phyloP scores from a whole-genome alignment of 805 yeast genomes.

The Cyberlindnera galapagoensis region DNA sequence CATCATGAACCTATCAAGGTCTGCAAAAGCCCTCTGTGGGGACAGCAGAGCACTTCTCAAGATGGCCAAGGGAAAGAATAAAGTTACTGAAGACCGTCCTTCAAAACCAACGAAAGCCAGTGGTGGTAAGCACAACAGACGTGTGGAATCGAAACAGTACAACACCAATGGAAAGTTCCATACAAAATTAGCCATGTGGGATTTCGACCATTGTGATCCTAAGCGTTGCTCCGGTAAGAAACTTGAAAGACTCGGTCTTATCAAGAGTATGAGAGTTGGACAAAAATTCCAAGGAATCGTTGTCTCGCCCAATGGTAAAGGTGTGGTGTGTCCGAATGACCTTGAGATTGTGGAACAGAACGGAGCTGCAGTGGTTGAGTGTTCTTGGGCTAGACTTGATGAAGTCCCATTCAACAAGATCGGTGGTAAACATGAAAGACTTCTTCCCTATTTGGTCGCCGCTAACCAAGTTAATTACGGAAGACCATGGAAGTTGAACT shows the following conservation, averaged over 20 bases:
- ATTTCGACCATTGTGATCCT: slow-evolving; percentile 97
- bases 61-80: slow-evolving; percentile 40
- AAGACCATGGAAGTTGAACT: slow-evolving; percentile 89
- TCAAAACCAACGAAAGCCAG: slow-evolving; percentile 48
- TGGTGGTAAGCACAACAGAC: slow-evolving; percentile 44
- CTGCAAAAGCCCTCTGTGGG: too few species aligned
- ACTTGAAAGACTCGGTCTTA: slow-evolving; percentile 80
- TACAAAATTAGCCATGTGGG: slow-evolving; percentile 96
- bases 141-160: slow-evolving; percentile 29
- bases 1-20: too few species aligned
- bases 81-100: slow-evolving; percentile 35
- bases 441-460: slow-evolving; percentile 88
- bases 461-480: slow-evolving; percentile 98
- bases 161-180: slow-evolving; percentile 45
- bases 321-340: slow-evolving; percentile 88
- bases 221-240: slow-evolving; percentile 96
- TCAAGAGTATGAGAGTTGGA: slow-evolving; percentile 76
- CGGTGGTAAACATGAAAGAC: slow-evolving; percentile 84
- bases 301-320: slow-evolving; percentile 88
- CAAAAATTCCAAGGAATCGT: slow-evolving; percentile 89
- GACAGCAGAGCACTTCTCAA: not conserved
- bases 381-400: slow-evolving; percentile 97
- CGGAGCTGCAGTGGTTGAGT: slow-evolving; percentile 98
- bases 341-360: slow-evolving; percentile 60
- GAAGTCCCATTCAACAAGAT: slow-evolving; percentile 92